Evolutionary conservation across 2,329 filamentous ascomycete genomes (phyloP).

Genomic region (Colletotrichum sp.): DNA sequence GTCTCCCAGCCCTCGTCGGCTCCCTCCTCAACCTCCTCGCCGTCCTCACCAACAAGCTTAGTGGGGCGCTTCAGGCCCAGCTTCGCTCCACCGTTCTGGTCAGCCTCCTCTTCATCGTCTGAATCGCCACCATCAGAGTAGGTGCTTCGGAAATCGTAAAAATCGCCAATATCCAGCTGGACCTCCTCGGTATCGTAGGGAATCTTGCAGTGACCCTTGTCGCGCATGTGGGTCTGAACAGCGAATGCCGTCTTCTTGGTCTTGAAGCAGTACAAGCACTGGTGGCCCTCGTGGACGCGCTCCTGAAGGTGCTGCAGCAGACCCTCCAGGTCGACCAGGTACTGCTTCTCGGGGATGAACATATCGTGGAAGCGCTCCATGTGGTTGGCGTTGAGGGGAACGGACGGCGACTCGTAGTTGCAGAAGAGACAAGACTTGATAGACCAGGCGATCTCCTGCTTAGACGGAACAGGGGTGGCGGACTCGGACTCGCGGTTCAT

Average conservation of each 20-base stretch:
- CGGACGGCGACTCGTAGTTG: slow-evolving; percentile 79
- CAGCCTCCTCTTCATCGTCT: slow-evolving; percentile 60
- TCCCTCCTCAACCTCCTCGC: slow-evolving; percentile 55
- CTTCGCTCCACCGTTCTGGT: slow-evolving; percentile 68
- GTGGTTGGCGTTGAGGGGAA: slow-evolving; percentile 80
- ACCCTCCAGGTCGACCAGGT: slow-evolving; percentile 82
- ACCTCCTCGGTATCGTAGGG: slow-evolving; percentile 88
- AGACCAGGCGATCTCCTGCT: slow-evolving; percentile 44
- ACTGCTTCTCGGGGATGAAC: slow-evolving; percentile 91
- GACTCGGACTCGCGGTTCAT: slow-evolving; percentile 49
- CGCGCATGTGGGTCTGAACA: slow-evolving; percentile 95
- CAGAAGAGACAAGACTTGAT: slow-evolving; percentile 83
- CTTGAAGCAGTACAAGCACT: slow-evolving; percentile 90
- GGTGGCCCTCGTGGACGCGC: slow-evolving; percentile 79
- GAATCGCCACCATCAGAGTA: slow-evolving; percentile 83
- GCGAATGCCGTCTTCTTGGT: slow-evolving; percentile 78
- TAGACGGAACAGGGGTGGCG: slow-evolving; percentile 39
- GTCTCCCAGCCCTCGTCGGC: slow-evolving; percentile 91
- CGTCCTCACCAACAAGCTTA: slow-evolving; percentile 57
- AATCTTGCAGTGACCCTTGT: slow-evolving; percentile 96
- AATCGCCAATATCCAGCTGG: slow-evolving; percentile 92
- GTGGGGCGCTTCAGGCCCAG: slow-evolving; percentile 65
- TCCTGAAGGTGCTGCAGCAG: slow-evolving; percentile 79
- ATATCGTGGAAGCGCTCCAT: slow-evolving; percentile 95
- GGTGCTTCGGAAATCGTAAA: slow-evolving; percentile 95